Base-by-base conservation (phyloP, 2,329 filamentous ascomycete genomes). In the Stagonosporopsis cucurbitacearum region DNA sequence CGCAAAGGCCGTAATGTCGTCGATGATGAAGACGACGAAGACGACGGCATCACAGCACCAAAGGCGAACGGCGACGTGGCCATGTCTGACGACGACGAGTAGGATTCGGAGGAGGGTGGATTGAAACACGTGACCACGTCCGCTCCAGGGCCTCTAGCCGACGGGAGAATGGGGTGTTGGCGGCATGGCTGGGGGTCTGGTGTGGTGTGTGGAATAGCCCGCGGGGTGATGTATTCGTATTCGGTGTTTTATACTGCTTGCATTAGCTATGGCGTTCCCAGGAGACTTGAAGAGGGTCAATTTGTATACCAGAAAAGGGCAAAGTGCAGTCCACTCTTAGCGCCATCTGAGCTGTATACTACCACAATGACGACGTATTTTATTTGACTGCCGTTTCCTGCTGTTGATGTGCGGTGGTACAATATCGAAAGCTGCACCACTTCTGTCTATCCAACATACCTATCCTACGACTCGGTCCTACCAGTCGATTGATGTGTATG, bases 1-100 rank as follows among this genome's bases (percentile, higher is more conserved):
- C 67, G 72, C 52, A 75, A 72, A 52, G 68, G 60, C 7, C 63
- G 69, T 20, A 62, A 74, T 9, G 64, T 74, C 4, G 65, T 66
- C n/a, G 68, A 70, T n/a, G 73, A 75, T 15, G 73, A 75, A 25
- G 72, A 75, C 22, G 69, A 69, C 15, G 67, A 69, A 5, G 68
- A 68, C 11, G 68, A 68, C 1, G 69, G 59, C 5, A 59, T 60
- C 30, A 57, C 60, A 0, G 61, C 65, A 22, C 64, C 66, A 1
- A 65, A 63, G 37, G 56, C 61, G 6, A 65, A 66, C 39, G 66
- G 60, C 15, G 66, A 67, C 45, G 60, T 63, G 6, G 59, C 56
- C 17, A 70, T 69, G 63, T 67, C 64, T 12, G 71, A 74, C 9
- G 71, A 74, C 3, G 71, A 73, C 2, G 71, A 72, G 43, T 57